Base-by-base conservation (phyloP, 352 stramenopile species). In the Phytophthora ohioensis region DNA sequence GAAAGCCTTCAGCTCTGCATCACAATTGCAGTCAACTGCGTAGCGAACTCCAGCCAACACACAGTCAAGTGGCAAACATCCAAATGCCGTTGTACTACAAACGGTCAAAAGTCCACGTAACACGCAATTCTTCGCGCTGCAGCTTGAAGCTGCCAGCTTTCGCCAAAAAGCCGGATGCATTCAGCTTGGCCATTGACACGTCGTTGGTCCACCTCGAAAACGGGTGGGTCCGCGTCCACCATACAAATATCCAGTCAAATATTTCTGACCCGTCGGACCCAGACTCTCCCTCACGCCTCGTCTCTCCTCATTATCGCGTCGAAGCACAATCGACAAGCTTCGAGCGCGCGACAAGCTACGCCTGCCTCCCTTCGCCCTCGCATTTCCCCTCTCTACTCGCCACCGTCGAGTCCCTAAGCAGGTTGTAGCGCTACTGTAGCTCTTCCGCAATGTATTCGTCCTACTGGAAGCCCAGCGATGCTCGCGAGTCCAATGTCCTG, bases 381-480 rank as follows among this genome's bases (percentile, higher is more conserved):
- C 71, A 78, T 78, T 78, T 75, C 45, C 53, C 49, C 60, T 75
- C 71, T 78, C 71, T 78, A 75, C 61, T 76, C 67, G 55, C 38
- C 39, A 31, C 42, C 6, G 51, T 57, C 68, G 68, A 76, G 67
- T 75, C 67, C 43, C 32, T 49, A 54, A 35, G 21, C 31, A 51
- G 35, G 54, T 57, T 34, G 15, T 10, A 41, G 39, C 48, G 10
- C 42, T 10, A 7, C 43, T 49, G 30, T 17, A 34, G 12, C 9
- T 10, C 13, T 32, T 21, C 39, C 48, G 32, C 54, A 58, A 96
- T 96, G 88, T 96, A 96, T 78, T 96, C 88, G 68, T 94, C 87
- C 61, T 96, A 96, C 73, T 92, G 85, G 71, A 92, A 85, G 61
- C 87, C 88, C 55, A 84, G 84, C 54, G 82, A 91, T 56, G 83